Evolutionary conservation across 345 rosid genomes (phyloP), one percentile per base, ranked within the genome.

Genomic region (Draba incana): DNA sequence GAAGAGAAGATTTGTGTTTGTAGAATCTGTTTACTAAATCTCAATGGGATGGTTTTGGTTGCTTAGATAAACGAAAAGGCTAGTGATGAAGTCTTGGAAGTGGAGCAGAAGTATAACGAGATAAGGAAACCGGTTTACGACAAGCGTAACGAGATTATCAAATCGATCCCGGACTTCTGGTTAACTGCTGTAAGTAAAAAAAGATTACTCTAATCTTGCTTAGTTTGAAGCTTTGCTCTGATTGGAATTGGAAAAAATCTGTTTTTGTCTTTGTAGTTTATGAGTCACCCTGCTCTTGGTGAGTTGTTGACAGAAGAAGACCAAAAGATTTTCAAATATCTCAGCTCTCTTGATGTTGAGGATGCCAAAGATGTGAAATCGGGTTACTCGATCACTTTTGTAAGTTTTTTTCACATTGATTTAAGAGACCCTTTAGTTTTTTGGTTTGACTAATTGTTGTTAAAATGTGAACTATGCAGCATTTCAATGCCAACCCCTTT

Each of bases 321-420:
- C 76, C 97, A 91, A 56, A 88, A 91, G 97, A 86, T 94, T 69
- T 87, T 94, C 72, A 91, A 86, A 80, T 71, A 83, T 64, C 78
- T 93, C 5, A 84, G 56, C 64, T 88, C 96, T 56, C 66, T 94
- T 51, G 93, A 92, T 49, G 97, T 92, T 64, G 98, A 88, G 81
- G 98, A 92, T 69, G 86, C 80, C 31, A 94, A 94, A 83, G 97
- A 94, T 71, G 86, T 94, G 71, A 94, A 91, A 70, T 90, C 92
- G 10, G 99, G 99, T 57, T 94, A 86, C 74, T 84, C 92, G 3
- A 91, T 94, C 57, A 81, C 92, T 50, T 87, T 91, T 78, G 97
- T 94, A 71, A 87, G 96, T 76, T 63, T 60, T 48, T 64, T 42
- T 15, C n/a, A 16, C 9, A 11, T 39, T 72, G 15, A 54, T 64